A percentile compares a stretch with the other conserved stretches of the same genome.
Evolutionary conservation across 106 monocot species (phyloP).

Genomic region (Vanilla planifolia): DNA sequence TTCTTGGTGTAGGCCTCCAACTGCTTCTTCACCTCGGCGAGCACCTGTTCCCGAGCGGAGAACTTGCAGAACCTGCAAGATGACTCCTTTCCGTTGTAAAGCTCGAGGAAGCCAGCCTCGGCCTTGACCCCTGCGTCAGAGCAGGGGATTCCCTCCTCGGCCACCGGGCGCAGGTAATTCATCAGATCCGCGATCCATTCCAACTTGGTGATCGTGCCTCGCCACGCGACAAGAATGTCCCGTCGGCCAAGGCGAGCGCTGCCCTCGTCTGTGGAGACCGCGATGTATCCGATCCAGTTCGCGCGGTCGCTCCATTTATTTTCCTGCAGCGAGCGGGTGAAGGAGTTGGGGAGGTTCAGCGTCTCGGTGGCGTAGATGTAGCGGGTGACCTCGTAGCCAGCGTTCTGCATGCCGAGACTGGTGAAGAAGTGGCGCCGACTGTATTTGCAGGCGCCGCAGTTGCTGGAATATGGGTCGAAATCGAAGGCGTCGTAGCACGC

Average conservation of each 20-base stretch:
- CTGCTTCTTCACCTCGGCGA: constrained; percentile 50
- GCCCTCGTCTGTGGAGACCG: constrained; percentile 61
- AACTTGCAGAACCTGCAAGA: constrained; percentile 64
- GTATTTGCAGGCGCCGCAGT: constrained; percentile 78
- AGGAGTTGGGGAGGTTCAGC: constrained; percentile 59
- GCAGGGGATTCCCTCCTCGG: constrained; percentile 48
- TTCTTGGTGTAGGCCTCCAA: constrained; percentile 25
- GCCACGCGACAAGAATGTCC: constrained; percentile 68
- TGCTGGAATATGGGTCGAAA: constrained; percentile 58
- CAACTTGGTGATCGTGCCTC: constrained; percentile 69
- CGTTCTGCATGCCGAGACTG: constrained; percentile 28
- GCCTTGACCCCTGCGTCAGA: constrained; percentile 31
- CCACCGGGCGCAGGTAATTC: constrained; percentile 54
- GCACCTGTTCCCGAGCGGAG: constrained; percentile 14
- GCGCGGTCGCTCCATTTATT: constrained; percentile 76
- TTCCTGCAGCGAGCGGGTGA: constrained; percentile 20
- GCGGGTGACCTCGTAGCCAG: constrained; percentile 53
- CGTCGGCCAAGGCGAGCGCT: constrained; percentile 57
- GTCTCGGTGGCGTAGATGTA: constrained; percentile 85
- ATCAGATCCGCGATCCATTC: constrained; percentile 77
- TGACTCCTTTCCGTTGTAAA: constrained; percentile 54
- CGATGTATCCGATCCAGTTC: constrained; percentile 93
- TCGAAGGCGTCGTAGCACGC: constrained; percentile 93
- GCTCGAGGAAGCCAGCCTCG: constrained; percentile 61
- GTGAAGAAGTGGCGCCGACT: constrained; percentile 43